Base-by-base conservation (phyloP, 2,329 filamentous ascomycete species). In the Neonectria faginata region DNA sequence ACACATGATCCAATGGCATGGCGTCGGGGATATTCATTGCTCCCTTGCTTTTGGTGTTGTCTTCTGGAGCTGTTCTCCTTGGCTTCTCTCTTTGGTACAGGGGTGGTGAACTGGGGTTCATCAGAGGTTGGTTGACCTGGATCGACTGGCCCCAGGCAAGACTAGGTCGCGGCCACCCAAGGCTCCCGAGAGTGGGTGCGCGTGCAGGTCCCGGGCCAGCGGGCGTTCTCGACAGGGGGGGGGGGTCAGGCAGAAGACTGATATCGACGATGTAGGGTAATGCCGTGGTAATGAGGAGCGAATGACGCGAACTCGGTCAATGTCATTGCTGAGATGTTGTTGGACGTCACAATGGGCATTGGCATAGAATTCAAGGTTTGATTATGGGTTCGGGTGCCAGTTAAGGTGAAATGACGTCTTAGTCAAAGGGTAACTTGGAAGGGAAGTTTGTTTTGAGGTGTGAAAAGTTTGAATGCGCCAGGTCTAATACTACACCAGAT, bases 151-250 rank as follows among this genome's bases (percentile, higher is more conserved):
- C 59, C 52, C 59, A 27, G 59, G 29, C 31, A 42, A 57, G 18
- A 45, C 53, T 62, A 56, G 39, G 39, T 53, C 45, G 31, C 45
- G 36, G 25, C 44, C 51, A 61, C 58, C 52, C 59, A 56, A 61
- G 59, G 33, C 59, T 61, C 56, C 57, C 41, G 39, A 54, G 16
- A 50, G 57, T 18, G 27, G 14, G 45, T 50, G 47, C n/a, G 27
- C 25, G 45, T 50, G 47, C 27, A 27, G 20, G 44, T 50, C n/a
- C 47, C 47, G 20, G 8, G 27, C 14, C 25, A 42, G n/a, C n/a
- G 39, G 39, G 39, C n/a, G n/a, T n/a, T 4, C 27, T 31, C 16
- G 47, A 50, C 47, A 50, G 47, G 47, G 47, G 44, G 47, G 44
- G 20, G 45, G 14, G 22, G 12, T 14, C 33, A 36, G 33, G 7